Percentiles rank a stretch among this genome's conserved stretches.
phyloP scores from a whole-genome alignment of 108 stramenopile species.

The Skeletonema menzelii region DNA sequence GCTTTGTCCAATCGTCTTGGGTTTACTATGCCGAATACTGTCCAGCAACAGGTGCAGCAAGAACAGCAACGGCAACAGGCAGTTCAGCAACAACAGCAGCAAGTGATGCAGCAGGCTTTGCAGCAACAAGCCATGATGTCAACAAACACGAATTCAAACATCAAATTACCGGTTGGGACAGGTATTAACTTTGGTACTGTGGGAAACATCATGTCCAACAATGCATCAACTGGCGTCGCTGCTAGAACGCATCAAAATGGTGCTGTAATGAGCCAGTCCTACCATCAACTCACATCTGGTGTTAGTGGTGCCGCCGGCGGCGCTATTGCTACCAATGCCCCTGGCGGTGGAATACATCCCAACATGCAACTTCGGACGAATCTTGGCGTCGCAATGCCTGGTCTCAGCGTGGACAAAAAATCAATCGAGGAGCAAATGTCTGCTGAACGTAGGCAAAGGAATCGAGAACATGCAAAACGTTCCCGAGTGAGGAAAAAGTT shows the following conservation, averaged over 20 bases:
- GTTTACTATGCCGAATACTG: slow-evolving; percentile 15
- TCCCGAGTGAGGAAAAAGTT: slow-evolving; percentile 98
- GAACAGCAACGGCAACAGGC: slow-evolving; percentile 18
- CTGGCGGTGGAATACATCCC: not conserved
- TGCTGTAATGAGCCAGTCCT: not conserved
- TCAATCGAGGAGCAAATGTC: slow-evolving; percentile 50
- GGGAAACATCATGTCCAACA: not conserved
- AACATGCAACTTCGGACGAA: slow-evolving; percentile 3
- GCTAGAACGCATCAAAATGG: not conserved
- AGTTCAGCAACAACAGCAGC: not conserved
- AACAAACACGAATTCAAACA: not conserved
- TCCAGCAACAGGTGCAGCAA: not conserved
- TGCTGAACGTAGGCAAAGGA: slow-evolving; percentile 87
- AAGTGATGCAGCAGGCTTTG: not conserved
- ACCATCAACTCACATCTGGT: not conserved
- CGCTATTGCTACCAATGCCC: not conserved
- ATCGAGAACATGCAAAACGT: slow-evolving; percentile 97
- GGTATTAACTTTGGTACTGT: slow-evolving; percentile 20
- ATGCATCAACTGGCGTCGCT: not conserved
- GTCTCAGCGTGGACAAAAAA: slow-evolving; percentile 10
- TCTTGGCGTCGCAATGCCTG: not conserved
- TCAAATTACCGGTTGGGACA: slow-evolving; percentile 24
- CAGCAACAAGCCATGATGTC: not conserved
- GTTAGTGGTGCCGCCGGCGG: not conserved
- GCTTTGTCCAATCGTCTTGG: slow-evolving; percentile 23